Percentiles rank a stretch among this genome's conserved stretches.
These are phyloP conservation scores for Coemansia sp. DNA, from an alignment of 192 early-diverging fungal species.

Conservation along the genomic window DNA sequence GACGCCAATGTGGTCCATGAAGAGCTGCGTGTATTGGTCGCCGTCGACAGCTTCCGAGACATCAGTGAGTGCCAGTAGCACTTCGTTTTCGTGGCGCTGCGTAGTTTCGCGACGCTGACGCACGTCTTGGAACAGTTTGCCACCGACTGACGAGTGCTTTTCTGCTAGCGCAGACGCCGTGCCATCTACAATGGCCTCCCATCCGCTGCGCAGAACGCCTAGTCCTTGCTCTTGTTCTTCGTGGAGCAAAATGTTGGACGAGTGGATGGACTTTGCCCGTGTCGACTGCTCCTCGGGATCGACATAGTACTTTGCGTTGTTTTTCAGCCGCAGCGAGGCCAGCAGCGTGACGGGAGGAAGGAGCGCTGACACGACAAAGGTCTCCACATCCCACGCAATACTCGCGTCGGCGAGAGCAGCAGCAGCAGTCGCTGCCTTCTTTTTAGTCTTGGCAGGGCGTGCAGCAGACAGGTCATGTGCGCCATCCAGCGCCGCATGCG, in stretches of 20 bases:
- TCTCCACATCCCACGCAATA: conserved; percentile 40
- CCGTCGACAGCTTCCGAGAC: conserved; percentile 48
- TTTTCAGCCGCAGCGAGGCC: conserved; percentile 51
- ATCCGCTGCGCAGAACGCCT: conserved; percentile 54
- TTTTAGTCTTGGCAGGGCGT: conserved; percentile 3
- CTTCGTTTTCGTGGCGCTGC: conserved; percentile 51
- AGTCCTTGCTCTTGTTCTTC: conserved; percentile 58
- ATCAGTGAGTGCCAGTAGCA: conserved; percentile 47
- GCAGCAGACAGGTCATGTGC: background rate
- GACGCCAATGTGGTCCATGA: conserved; percentile 55
- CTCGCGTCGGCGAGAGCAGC: background rate
- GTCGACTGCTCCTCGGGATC: conserved; percentile 46
- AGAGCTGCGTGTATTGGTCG: conserved; percentile 53
- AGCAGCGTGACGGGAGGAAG: conserved; percentile 51
- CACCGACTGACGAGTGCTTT: conserved; percentile 13
- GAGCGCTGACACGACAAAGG: conserved; percentile 42
- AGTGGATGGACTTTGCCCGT: conserved; percentile 34
- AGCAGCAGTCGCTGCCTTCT: background rate
- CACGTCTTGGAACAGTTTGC: conserved; percentile 22
- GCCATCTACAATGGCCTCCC: conserved; percentile 54
- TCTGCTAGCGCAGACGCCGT: conserved; percentile 9
- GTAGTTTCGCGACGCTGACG: conserved; percentile 39
- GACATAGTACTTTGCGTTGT: conserved; percentile 55
- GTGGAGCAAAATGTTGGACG: conserved; percentile 54
- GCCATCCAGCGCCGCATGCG: conserved; percentile 34